These are phyloP conservation scores for Populus nigra DNA, from an alignment of 345 rosid species.

Conservation along the genomic window DNA sequence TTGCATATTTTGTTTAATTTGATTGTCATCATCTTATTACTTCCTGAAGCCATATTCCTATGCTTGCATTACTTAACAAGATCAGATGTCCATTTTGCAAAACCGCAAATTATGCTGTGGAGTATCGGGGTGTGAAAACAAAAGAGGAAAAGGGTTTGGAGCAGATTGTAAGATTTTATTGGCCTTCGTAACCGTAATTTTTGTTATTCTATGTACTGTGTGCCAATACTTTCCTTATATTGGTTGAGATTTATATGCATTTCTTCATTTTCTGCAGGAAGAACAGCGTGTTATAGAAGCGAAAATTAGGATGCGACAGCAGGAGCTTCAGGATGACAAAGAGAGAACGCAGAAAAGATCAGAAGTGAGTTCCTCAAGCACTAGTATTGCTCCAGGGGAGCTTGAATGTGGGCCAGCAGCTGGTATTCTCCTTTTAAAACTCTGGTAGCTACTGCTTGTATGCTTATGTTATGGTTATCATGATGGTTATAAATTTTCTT, in stretches of 20 bases:
- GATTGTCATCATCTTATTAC: background rate
- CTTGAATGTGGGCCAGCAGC: slow-evolving; percentile 49
- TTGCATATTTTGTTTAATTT: slow-evolving; percentile 7
- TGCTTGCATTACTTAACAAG: slow-evolving; percentile 50
- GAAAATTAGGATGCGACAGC: slow-evolving; percentile 79
- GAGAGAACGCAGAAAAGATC: slow-evolving; percentile 76
- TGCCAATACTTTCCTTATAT: background rate
- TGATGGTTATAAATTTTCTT: background rate
- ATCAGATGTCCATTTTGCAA: slow-evolving; percentile 95
- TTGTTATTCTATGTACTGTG: background rate
- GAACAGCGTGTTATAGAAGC: slow-evolving; percentile 98
- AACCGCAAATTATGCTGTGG: slow-evolving; percentile 93
- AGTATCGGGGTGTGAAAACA: slow-evolving; percentile 83
- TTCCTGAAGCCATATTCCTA: background rate
- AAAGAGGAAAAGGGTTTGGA: slow-evolving; percentile 97
- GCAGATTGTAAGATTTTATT: slow-evolving; percentile 67
- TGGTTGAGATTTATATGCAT: background rate
- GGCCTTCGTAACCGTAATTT: slow-evolving; percentile 4
- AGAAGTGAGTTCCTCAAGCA: slow-evolving; percentile 63
- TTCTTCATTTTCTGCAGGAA: slow-evolving; percentile 51
- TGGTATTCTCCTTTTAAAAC: slow-evolving; percentile 35
- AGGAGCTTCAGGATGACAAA: slow-evolving; percentile 85
- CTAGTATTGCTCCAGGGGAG: slow-evolving; percentile 46
- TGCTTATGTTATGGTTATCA: background rate
- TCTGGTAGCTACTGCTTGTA: slow-evolving; percentile 1